Conservation (phyloP, 2,329 filamentous ascomycete species). For the Elsinoe ampelina region DNA sequence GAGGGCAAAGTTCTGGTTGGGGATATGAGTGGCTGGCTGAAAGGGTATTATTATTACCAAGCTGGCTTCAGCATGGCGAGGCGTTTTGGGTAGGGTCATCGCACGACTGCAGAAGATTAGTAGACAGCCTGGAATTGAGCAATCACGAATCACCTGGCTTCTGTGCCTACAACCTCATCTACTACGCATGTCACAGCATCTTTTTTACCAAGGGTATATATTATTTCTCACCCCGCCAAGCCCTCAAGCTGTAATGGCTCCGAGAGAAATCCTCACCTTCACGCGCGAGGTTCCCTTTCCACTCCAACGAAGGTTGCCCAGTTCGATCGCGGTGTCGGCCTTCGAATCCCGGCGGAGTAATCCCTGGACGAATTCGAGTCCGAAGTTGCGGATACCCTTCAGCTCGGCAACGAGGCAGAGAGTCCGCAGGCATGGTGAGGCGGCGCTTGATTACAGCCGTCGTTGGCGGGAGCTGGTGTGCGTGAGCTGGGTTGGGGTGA, state of each 20-base stretch:
- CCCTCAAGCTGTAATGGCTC: constrained; percentile 12
- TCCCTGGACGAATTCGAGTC: constrained; percentile 11
- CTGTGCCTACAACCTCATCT: neutral
- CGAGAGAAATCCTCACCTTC: neutral
- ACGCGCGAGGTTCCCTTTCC: constrained; percentile 6
- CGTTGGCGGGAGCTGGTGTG: constrained; percentile 1
- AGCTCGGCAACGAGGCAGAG: constrained; percentile 12
- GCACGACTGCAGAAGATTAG: neutral
- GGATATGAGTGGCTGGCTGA: constrained; percentile 29
- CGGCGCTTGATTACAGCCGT: constrained; percentile 13
- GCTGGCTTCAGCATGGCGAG: constrained; percentile 6
- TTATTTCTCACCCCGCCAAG: neutral
- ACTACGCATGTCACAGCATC: too few species aligned
- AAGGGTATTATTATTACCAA: neutral
- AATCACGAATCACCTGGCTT: neutral
- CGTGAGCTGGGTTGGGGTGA: constrained; percentile 1
- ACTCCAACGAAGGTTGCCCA: constrained; percentile 11
- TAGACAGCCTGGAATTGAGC: neutral
- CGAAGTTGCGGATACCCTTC: constrained; percentile 11
- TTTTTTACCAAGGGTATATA: neutral
- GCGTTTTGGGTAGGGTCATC: neutral
- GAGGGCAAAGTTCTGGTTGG: constrained; percentile 49
- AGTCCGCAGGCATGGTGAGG: constrained; percentile 8
- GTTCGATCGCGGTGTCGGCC: constrained; percentile 13
- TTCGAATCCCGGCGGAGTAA: constrained; percentile 14